A percentile compares a stretch with the other conserved stretches of the same genome.
These are phyloP conservation scores for Malus sylvestris DNA, from an alignment of 306 rosid species.

Conservation along the genomic window DNA sequence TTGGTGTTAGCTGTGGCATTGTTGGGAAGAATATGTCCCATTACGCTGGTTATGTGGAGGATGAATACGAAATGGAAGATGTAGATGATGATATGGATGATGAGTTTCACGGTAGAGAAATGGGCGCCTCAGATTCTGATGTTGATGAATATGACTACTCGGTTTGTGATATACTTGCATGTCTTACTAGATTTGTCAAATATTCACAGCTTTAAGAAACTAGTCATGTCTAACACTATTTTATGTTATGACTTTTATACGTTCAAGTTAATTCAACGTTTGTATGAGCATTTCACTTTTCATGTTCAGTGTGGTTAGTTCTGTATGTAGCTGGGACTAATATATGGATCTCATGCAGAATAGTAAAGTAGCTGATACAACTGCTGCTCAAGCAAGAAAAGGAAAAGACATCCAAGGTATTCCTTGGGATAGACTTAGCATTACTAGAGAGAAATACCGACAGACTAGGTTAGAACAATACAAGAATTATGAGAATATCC, in stretches of 20 bases:
- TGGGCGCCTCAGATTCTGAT: slow-evolving; percentile 55
- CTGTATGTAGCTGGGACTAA: neutral
- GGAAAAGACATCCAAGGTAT: slow-evolving; percentile 49
- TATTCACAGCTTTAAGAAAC: neutral
- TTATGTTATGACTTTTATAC: neutral
- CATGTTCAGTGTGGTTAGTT: neutral
- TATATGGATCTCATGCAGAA: slow-evolving; percentile 31
- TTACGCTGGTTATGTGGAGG: slow-evolving; percentile 46
- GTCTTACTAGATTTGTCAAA: neutral
- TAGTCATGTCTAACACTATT: neutral
- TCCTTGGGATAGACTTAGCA: slow-evolving; percentile 44
- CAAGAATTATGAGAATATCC: slow-evolving; percentile 75
- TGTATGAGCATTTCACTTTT: neutral
- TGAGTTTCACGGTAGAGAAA: slow-evolving; percentile 46
- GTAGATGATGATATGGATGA: slow-evolving; percentile 56
- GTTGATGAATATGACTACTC: slow-evolving; percentile 48
- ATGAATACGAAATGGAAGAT: slow-evolving; percentile 71
- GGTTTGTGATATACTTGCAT: slow-evolving; percentile 37
- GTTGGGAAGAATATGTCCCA: slow-evolving; percentile 37
- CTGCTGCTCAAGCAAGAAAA: slow-evolving; percentile 37
- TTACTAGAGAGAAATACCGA: slow-evolving; percentile 61
- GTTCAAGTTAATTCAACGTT: neutral
- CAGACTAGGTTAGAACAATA: slow-evolving; percentile 83
- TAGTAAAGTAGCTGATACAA: slow-evolving; percentile 38
- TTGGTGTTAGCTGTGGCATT: slow-evolving; percentile 12